A percentile compares a stretch with the other conserved stretches of the same genome.
phyloP scores from a whole-genome alignment of 2,329 filamentous ascomycete genomes.

The Fusarium verrucosum region DNA sequence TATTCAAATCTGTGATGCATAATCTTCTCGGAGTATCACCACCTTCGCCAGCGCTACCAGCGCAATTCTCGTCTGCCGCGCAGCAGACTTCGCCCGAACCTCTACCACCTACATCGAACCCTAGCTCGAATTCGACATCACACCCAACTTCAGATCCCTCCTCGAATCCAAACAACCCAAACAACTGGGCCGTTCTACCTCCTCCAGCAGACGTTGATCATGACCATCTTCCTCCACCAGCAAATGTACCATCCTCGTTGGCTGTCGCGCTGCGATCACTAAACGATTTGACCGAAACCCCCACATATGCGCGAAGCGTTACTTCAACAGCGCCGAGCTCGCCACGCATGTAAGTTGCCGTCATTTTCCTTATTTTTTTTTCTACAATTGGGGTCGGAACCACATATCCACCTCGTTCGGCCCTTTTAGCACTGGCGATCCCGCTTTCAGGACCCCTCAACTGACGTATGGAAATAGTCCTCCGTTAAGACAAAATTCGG shows the following conservation, averaged over 20 bases:
- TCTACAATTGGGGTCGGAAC: constrained; percentile 28
- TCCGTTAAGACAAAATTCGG: constrained; percentile 77
- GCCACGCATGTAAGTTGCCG: constrained; percentile 64
- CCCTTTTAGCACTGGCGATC: constrained; percentile 34
- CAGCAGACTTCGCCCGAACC: constrained; percentile 42
- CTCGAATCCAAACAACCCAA: constrained; percentile 42
- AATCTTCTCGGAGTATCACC: constrained; percentile 50
- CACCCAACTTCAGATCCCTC: constrained; percentile 28
- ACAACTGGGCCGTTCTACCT: constrained; percentile 47
- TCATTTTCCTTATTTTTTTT: constrained; percentile 20
- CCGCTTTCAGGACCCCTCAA: constrained; percentile 22
- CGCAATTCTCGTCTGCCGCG: constrained; percentile 44
- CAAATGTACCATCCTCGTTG: constrained; percentile 47
- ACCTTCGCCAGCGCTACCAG: constrained; percentile 43
- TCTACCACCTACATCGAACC: constrained; percentile 30
- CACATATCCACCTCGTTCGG: constrained; percentile 37
- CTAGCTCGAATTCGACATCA: constrained; percentile 41
- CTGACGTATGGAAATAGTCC: constrained; percentile 58
- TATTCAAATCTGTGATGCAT: constrained; percentile 59
- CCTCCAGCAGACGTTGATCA: constrained; percentile 49
- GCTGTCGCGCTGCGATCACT: constrained; percentile 55
- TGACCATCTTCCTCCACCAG: constrained; percentile 41
- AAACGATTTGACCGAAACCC: constrained; percentile 61
- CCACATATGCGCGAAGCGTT: constrained; percentile 65
- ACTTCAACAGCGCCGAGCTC: constrained; percentile 68